Evolutionary conservation across 257 asterid genomes (phyloP), one percentile per base, ranked within the genome.

Genomic region (Nicotiana otophora): DNA sequence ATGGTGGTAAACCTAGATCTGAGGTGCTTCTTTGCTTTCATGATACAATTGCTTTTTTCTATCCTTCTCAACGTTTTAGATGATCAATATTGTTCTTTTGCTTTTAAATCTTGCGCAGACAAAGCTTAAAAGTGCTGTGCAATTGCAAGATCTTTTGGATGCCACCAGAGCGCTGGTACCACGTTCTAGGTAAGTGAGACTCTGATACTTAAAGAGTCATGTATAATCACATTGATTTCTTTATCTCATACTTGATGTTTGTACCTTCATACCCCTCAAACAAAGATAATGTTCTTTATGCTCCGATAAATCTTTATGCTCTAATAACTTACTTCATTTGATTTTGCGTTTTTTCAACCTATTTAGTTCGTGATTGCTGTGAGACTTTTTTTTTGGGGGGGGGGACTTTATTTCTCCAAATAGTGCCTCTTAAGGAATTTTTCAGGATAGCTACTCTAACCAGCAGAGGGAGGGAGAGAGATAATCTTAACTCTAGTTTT

Each of bases 141-240:
- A 96, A 66, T 87, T 96, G 90, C 99, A 96, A 93, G 99, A 96
- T 91, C 95, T 96, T 87, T 88, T 96, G 91, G 99, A 96, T 82
- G 98, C 99, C 5, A 96, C 99, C 39, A 91, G 99, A 74, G 90
- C 88, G 86, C 84, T 96, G 84, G 98, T 96, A 63, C 99, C 98
- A 75, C 99, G 97, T 83, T 72, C 85, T 77, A 91, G 98, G 99
- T 92, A 12, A 33, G 87, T 58, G 62, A 83, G 23, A 68, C 30
- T 42, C 77, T 28, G 2, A 81, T 75, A 78, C 81, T 81, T 26
- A 31, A 4, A 30, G 10, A 28, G 66, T 15, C 34, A 48, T 51
- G 4, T 10, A 11, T 11, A 42, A 20, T 42, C 78, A 70, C 36
- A 42, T 70, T 42, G 58, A 70, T 20, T 54, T 72, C 36, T 72